Base-by-base conservation (phyloP, 2,329 filamentous ascomycete genomes). In the Curvularia hawaiiensis region DNA sequence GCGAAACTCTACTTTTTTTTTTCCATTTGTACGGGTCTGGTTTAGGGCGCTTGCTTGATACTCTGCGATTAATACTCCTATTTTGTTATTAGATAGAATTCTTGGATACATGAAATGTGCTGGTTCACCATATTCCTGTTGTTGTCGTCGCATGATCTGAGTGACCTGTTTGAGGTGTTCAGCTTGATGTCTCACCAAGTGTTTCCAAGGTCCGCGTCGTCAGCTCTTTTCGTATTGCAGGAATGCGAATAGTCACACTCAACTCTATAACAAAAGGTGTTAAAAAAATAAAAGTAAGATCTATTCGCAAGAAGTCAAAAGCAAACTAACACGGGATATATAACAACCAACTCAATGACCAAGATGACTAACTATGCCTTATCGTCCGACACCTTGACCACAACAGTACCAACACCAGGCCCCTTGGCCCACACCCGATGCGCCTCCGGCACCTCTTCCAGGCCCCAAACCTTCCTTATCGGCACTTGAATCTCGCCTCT, bases 401-500 rank as follows among this genome's bases (percentile, higher is more conserved):
- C 63, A 11, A 73, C 62, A 6, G 68, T 66, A 2, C 70, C 70
- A 20, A 73, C 59, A 31, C 69, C 71, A 38, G 59, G 54, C 1
- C 54, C 62, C 46, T 70, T 63, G 8, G 60, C 66, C 62, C 67
- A 73, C 38, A 58, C 59, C 9, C 61, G 58, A 58, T 74, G 72
- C 41, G 65, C 67, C 54, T 72, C 63, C 1, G 69, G 70, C 11
- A 69, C 59, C 50, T 70, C 56, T 20, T 73, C 70, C 44, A 74
- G 39, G 9, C 54, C 60, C 66, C 61, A 68, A 18, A 61, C 47
- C 53, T 69, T 71, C 54, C 69, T 64, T 35, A 74, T 72, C 6
- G 65, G 66, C 35, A 68, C 65, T 16, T 43, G 39, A n/a, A 74
- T 67, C 79, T 80, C n/a, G 65, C 70, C 6, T 3, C n/a, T 47